These are phyloP conservation scores for Boehmeria nivea DNA, from an alignment of 306 rosid species.

Conservation along the genomic window DNA sequence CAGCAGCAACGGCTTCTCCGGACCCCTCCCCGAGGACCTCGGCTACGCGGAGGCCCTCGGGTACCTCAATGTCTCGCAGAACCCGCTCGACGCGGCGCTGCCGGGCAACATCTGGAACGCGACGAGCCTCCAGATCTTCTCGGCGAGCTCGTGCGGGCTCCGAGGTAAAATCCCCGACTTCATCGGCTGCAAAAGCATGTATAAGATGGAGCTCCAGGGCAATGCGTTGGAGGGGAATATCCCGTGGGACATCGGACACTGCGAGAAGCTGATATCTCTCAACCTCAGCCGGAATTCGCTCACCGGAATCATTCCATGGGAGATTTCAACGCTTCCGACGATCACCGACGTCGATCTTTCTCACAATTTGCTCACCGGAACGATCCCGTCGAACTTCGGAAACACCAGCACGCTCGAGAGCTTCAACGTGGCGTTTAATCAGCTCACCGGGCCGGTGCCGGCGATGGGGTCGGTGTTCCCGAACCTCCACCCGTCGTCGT, in stretches of 20 bases:
- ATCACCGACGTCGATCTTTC: conserved; percentile 86
- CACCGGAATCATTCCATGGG: conserved; percentile 90
- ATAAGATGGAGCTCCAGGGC: conserved; percentile 61
- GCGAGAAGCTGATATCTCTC: conserved; percentile 52
- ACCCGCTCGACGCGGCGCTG: conserved; percentile 38
- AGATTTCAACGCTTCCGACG: conserved; percentile 66
- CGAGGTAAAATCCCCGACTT: conserved; percentile 69
- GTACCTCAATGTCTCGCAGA: conserved; percentile 67
- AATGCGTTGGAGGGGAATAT: conserved; percentile 51
- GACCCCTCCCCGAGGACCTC: conserved; percentile 55
- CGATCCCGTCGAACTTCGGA: conserved; percentile 74
- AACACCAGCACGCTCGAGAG: conserved; percentile 63
- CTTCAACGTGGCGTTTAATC: conserved; percentile 73
- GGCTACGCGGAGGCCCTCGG: conserved; percentile 50
- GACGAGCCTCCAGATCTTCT: conserved; percentile 53
- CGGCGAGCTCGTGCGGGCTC: conserved; percentile 52
- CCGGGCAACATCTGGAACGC: conserved; percentile 68
- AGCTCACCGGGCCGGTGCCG: conserved; percentile 76
- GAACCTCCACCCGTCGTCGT: conserved; percentile 67
- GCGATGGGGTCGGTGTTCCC: conserved; percentile 49
- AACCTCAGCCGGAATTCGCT: conserved; percentile 63
- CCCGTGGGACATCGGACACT: conserved; percentile 87
- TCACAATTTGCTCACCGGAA: conserved; percentile 68
- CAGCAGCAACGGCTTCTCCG: conserved; percentile 66
- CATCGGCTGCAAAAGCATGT: conserved; percentile 49